phyloP scores from a whole-genome alignment of 2,329 filamentous ascomycete genomes.

The Colletotrichum siamense region DNA sequence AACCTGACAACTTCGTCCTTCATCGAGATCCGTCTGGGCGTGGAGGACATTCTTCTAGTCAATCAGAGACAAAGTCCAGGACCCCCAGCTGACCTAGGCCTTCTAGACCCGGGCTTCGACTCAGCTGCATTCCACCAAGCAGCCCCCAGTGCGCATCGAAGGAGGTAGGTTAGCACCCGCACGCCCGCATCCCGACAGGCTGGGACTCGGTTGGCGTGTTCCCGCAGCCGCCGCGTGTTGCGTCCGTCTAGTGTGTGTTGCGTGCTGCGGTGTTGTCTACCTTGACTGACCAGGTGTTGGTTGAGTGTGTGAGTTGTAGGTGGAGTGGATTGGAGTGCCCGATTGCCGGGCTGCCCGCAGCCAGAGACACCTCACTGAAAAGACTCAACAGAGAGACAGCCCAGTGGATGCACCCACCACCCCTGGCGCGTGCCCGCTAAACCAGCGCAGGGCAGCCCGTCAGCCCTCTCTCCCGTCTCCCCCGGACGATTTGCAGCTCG shows the following conservation, averaged over 20 bases:
- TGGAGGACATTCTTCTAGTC: not conserved
- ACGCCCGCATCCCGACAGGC: conserved; percentile 12
- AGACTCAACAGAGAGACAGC: no score
- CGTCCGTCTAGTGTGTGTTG: not conserved
- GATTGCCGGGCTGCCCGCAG: not conserved
- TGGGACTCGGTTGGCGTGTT: not conserved
- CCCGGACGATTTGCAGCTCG: not conserved
- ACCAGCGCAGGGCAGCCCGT: not conserved
- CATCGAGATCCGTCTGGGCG: not conserved
- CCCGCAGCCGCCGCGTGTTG: not conserved
- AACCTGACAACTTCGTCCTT: not conserved
- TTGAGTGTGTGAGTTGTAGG: not conserved
- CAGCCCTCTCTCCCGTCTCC: not conserved
- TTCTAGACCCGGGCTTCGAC: not conserved
- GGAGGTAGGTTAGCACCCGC: not conserved
- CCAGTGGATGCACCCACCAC: not conserved
- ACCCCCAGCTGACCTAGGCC: not conserved
- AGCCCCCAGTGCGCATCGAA: not conserved
- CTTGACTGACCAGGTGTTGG: not conserved
- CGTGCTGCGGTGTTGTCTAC: not conserved
- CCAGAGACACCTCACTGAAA: no score
- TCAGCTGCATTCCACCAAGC: not conserved
- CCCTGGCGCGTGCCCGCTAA: not conserved
- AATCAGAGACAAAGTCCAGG: not conserved
- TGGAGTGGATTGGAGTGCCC: not conserved